Base-by-base conservation (phyloP, 345 rosid genomes). In the Draba incana region DNA sequence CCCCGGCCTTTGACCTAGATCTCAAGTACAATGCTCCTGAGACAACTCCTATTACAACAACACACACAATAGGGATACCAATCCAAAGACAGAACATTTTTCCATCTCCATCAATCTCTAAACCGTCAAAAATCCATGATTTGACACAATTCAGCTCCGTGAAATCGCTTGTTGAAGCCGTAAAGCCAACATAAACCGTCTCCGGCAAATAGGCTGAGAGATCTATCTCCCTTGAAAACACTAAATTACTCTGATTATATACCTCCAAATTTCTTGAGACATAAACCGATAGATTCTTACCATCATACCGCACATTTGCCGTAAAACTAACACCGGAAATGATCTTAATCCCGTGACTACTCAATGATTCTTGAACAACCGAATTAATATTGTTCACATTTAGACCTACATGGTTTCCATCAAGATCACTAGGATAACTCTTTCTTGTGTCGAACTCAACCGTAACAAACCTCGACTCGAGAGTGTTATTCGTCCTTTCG, bases 381-480 rank as follows among this genome's bases (percentile, higher is more conserved):
- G 92, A 89, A 31, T 75, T 28, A 64, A 84, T 49, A 31, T 70
- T 79, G 47, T 85, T 83, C 13, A 89, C 27, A 42, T 92, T 83
- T 62, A 89, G 63, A 23, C 84, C 97, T 16, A 89, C 82, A 57
- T 89, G 97, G 66, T 88, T 88, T 37, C 66, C 79, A 33, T 88
- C 91, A 28, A 81, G 24, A 72, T 89, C 94, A n/a, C 60, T 69
- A 0, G 71, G 62, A 31, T 59, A 70, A 70, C 85, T 89, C 84
- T 74, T 78, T 70, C 78, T 69, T 4, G 92, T 87, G 75, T 92
- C 95, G 30, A 89, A 89, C 68, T 89, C 98, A 3, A 89, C 64
- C 0, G 90, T 89, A 30, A 89, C 86, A 0, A 80, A 80, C 12
- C 10, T 28, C 9, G 84, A 81, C 39, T 33, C 43, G 5, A 45